Evolutionary conservation across 768 basidiomycete genomes (phyloP).

Genomic region (Xanthoconium stramineum): DNA sequence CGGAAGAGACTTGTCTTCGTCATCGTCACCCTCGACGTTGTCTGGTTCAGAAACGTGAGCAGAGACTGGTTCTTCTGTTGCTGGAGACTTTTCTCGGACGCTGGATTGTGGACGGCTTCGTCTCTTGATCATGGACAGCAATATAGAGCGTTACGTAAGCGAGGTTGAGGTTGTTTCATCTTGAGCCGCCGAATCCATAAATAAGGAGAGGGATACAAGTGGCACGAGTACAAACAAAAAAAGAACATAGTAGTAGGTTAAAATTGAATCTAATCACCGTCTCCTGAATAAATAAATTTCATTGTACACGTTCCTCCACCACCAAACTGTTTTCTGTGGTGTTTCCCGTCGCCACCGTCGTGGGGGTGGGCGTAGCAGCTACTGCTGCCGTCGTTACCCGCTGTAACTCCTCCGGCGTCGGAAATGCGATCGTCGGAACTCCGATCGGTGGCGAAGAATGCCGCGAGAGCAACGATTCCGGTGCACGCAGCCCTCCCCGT

Average conservation of each 20-base stretch:
- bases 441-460: slow-evolving; percentile 37
- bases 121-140: slow-evolving; percentile 62
- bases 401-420: slow-evolving; percentile 21
- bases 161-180: too few species aligned
- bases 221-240: neutral
- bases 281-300: slow-evolving; percentile 2
- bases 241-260: neutral
- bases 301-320: slow-evolving; percentile 17
- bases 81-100: slow-evolving; percentile 48
- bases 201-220: neutral
- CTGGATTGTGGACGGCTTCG: slow-evolving; percentile 64
- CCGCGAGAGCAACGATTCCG: slow-evolving; percentile 55
- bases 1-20: slow-evolving; percentile 44
- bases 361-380: neutral
- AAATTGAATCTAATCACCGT: slow-evolving; percentile 4
- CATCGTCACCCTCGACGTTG: slow-evolving; percentile 28
- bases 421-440: slow-evolving; percentile 22
- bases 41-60: slow-evolving; percentile 8
- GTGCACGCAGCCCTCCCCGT: slow-evolving; percentile 63
- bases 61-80: slow-evolving; percentile 18
- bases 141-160: slow-evolving; percentile 7
- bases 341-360: neutral
- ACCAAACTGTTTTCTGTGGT: slow-evolving; percentile 6
- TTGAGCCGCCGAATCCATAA: neutral
- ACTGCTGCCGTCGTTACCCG: slow-evolving; percentile 13